A percentile compares a stretch with the other conserved stretches of the same genome.
Conservation (phyloP, 2,329 filamentous ascomycete species). For the Diaporthe ampelina region DNA sequence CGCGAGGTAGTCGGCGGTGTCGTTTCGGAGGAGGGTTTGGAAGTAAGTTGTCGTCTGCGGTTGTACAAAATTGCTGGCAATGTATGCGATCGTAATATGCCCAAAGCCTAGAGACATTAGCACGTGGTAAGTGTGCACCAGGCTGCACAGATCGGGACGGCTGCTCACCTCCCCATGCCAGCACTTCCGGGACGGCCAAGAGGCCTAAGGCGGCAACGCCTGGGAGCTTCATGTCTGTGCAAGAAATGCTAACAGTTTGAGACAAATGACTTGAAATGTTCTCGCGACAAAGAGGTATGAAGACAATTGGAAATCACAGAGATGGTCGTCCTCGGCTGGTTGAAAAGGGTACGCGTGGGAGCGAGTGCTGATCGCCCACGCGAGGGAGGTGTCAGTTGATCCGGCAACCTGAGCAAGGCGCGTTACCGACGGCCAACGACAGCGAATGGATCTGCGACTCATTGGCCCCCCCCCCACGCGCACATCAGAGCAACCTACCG, state of each 20-base stretch:
- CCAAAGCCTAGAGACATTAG: conserved; percentile 64
- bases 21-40: conserved; percentile 68
- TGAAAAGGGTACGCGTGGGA: conserved; percentile 15
- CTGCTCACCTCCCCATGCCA: conserved; percentile 59
- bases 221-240: conserved; percentile 49
- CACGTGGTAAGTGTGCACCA: neutral
- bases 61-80: conserved; percentile 72
- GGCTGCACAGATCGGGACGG: neutral
- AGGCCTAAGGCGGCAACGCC: conserved; percentile 48
- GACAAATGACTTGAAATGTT: neutral
- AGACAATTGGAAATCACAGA: neutral
- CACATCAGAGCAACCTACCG: neutral
- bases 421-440: conserved; percentile 14
- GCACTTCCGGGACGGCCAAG: conserved; percentile 50
- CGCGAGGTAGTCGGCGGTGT: conserved; percentile 71
- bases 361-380: conserved; percentile 16
- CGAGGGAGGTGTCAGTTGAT: conserved; percentile 37
- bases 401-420: conserved; percentile 32
- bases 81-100: conserved; percentile 75
- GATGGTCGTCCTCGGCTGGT: neutral
- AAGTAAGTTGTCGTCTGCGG: conserved; percentile 69
- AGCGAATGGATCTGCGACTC: conserved; percentile 36
- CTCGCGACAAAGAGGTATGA: neutral
- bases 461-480: conserved; percentile 10
- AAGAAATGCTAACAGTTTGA: neutral